phyloP scores from a whole-genome alignment of 192 early-diverging fungal species.

The Coemansia sp. region DNA sequence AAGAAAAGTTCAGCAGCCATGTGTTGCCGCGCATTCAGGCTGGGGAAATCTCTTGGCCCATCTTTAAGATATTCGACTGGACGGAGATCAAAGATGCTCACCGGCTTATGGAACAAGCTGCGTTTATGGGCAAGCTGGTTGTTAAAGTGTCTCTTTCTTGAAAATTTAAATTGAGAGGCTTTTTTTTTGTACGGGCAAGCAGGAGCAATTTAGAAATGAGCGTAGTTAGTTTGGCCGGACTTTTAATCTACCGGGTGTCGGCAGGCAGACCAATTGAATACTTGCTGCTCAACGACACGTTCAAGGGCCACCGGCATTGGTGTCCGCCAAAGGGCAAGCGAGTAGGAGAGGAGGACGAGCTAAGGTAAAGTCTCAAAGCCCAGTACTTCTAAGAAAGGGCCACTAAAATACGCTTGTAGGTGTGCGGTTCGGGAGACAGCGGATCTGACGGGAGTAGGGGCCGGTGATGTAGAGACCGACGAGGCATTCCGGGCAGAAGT shows the following conservation, averaged over 20 bases:
- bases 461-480: slow-evolving; percentile 68
- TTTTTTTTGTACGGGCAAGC: not conserved
- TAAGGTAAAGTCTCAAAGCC: slow-evolving; percentile 75
- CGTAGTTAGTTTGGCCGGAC: slow-evolving; percentile 54
- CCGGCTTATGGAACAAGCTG: slow-evolving; percentile 62
- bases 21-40: slow-evolving; percentile 56
- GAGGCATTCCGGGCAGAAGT: slow-evolving; percentile 73
- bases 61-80: slow-evolving; percentile 68
- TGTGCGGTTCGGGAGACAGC: slow-evolving; percentile 74
- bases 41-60: slow-evolving; percentile 50
- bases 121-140: slow-evolving; percentile 65
- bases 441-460: slow-evolving; percentile 69
- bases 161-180: not conserved
- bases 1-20: slow-evolving; percentile 52
- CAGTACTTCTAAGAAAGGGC: no score
- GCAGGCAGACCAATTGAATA: slow-evolving; percentile 65
- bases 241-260: slow-evolving; percentile 71
- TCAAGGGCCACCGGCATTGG: slow-evolving; percentile 78
- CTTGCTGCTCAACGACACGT: slow-evolving; percentile 81
- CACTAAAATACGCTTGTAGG: slow-evolving; percentile 45
- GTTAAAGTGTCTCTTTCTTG: slow-evolving; percentile 19
- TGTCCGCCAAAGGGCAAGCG: slow-evolving; percentile 75
- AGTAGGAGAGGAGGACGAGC: slow-evolving; percentile 76
- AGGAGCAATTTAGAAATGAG: slow-evolving; percentile 23
- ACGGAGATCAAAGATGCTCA: slow-evolving; percentile 66